Conservation (phyloP, 345 rosid species). For the Pugionium dolabratum region DNA sequence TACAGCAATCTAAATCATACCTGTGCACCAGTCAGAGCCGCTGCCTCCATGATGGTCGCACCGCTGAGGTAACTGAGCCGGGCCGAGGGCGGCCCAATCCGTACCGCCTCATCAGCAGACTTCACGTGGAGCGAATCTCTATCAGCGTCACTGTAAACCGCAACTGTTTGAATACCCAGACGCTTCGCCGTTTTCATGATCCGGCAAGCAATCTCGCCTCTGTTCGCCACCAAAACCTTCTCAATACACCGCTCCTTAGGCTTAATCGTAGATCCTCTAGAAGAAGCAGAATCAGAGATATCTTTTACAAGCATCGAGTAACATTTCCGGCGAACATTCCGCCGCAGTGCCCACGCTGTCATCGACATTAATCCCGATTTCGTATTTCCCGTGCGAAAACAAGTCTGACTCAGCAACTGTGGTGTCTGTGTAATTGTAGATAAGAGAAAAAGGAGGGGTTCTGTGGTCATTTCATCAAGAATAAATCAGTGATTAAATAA, state of each 20-base stretch:
- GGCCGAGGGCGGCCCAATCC: conserved; percentile 79
- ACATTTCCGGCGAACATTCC: conserved; percentile 41
- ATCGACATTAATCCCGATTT: conserved; percentile 51
- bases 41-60: conserved; percentile 68
- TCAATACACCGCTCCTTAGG: conserved; percentile 53
- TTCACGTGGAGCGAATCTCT: conserved; percentile 78
- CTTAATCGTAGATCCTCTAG: background rate
- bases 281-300: conserved; percentile 38
- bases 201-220: conserved; percentile 90
- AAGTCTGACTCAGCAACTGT: conserved; percentile 29
- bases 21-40: conserved; percentile 82
- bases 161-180: conserved; percentile 75
- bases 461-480: background rate
- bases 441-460: background rate
- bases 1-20: conserved; percentile 37
- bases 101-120: conserved; percentile 84
- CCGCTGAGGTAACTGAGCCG: conserved; percentile 74
- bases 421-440: background rate
- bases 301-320: conserved; percentile 41
- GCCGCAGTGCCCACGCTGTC: conserved; percentile 55
- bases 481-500: background rate
- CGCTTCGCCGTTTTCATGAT: conserved; percentile 80
- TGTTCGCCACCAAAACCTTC: conserved; percentile 75
- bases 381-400: conserved; percentile 17
- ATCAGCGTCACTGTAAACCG: conserved; percentile 91